phyloP scores from a whole-genome alignment of 768 basidiomycete genomes.

The Boletus sensibilis region DNA sequence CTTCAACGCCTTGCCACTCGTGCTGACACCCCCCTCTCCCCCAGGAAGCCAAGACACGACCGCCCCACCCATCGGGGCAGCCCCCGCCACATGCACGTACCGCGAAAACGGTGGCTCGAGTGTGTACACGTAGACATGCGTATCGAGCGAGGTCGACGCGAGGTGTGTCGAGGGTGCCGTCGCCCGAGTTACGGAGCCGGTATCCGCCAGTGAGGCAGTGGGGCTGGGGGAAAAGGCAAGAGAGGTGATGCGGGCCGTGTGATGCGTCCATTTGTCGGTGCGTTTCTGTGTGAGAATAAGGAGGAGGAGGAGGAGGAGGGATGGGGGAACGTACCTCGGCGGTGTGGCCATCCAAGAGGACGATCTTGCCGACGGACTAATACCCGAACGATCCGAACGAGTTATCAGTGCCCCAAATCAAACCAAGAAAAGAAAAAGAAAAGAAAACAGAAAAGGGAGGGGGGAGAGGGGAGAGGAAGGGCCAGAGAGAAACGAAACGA shows the following conservation, averaged over 20 bases:
- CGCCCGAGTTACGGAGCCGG: neutral
- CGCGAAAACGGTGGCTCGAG: constrained; percentile 59
- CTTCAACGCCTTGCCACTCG: constrained; percentile 36
- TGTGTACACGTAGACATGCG: constrained; percentile 87
- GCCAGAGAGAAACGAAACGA: neutral
- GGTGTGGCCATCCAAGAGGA: constrained; percentile 68
- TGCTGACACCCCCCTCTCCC: neutral
- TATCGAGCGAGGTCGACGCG: constrained; percentile 91
- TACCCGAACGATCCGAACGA: neutral
- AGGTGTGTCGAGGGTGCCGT: constrained; percentile 46
- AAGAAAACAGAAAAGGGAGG: neutral
- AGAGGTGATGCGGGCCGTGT: constrained; percentile 77
- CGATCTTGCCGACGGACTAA: constrained; percentile 79
- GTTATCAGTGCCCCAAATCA: neutral
- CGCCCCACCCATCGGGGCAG: constrained; percentile 81
- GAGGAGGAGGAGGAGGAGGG: neutral
- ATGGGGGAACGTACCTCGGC: constrained; percentile 43
- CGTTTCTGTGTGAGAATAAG: constrained; percentile 43
- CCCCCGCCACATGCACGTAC: constrained; percentile 83
- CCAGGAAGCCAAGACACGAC: constrained; percentile 68
- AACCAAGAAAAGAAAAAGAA: neutral
- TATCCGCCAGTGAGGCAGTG: constrained; percentile 12
- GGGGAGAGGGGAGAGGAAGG: neutral
- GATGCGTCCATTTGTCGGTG: constrained; percentile 82
- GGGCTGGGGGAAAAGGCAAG: constrained; percentile 45